Percentiles rank a stretch among this genome's conserved stretches.
These are phyloP conservation scores for Penicillium coffeae DNA, from an alignment of 495 filamentous ascomycete genomes.

Conservation along the genomic window DNA sequence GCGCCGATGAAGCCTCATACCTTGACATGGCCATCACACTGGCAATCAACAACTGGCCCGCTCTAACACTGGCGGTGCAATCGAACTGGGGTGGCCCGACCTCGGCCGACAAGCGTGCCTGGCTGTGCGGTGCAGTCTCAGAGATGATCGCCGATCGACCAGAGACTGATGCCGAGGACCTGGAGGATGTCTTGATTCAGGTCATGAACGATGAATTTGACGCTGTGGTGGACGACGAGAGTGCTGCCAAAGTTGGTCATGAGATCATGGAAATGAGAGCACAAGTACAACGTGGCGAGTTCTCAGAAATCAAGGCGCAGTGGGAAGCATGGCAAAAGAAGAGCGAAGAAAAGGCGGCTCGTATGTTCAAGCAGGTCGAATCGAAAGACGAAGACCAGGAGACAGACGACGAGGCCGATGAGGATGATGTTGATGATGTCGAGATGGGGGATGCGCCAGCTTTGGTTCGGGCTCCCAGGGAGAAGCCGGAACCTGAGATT, in stretches of 20 bases:
- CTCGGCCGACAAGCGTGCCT: conserved; percentile 83
- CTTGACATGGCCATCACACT: conserved; percentile 83
- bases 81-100: conserved; percentile 87
- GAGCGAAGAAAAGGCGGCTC: conserved; percentile 47
- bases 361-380: conserved; percentile 56
- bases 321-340: conserved; percentile 60
- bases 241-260: conserved; percentile 66
- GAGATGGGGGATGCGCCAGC: conserved; percentile 74
- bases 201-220: conserved; percentile 96
- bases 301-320: conserved; percentile 63
- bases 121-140: conserved; percentile 86
- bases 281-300: conserved; percentile 60
- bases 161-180: conserved; percentile 74
- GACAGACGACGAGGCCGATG: conserved; percentile 52
- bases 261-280: conserved; percentile 64
- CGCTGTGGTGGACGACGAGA: conserved; percentile 84
- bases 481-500: conserved; percentile 68
- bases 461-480: conserved; percentile 53
- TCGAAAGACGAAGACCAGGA: conserved; percentile 46
- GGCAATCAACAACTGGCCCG: conserved; percentile 75
- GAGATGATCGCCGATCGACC: conserved; percentile 70
- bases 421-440: conserved; percentile 59
- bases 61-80: conserved; percentile 80
- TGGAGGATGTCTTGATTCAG: conserved; percentile 79
- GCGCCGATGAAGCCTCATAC: conserved; percentile 34